Base-by-base conservation (phyloP, 2,329 filamentous ascomycete species). In the Fusarium tupiense region DNA sequence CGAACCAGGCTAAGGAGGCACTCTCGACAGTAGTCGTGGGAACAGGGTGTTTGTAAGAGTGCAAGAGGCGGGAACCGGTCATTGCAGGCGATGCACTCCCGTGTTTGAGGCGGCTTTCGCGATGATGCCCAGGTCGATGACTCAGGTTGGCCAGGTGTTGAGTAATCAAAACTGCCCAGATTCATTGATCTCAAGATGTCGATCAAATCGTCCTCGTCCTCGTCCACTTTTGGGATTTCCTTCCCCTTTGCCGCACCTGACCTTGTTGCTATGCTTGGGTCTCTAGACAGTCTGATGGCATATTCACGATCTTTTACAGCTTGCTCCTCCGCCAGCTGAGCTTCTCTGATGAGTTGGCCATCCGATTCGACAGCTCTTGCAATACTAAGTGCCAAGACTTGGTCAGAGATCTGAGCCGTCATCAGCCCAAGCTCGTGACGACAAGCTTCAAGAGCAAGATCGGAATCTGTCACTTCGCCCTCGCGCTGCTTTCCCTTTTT, bases 21-120 rank as follows among this genome's bases (percentile, higher is more conserved):
- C 1, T 64, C 73, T 0, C 77, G 79, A 69, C 89, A 92, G 75
- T 90, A 91, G 3, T 84, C 78, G 67, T 91, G 88, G 0, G 77
- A 16, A 77, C 88, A 83, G 31, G 84, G 79, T 0, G 22, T 9
- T 1, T 14, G n/a, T 0, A 12, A 46, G 3, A 71, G 37, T 0
- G 52, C 53, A 11, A 50, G 26, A 11, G 19, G 6, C 0, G 33
- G 13, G 16, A 66, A 65, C 0, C 10, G 16, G 8, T 74, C 72
- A 8, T 20, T 22, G 6, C 70, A 74, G 12, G 50, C 53, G 3
- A 71, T 31, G 19, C 72, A 73, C 19, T 70, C 54, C 9, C 2
- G 17, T 0, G 11, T 53, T 5, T 54, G 8, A 11, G 46, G 10
- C 1, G 56, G 10, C 13, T 44, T 19, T 3, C 54, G 52, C 2